These are phyloP conservation scores for Patellaria atrata DNA, from an alignment of 495 filamentous ascomycete species.

Conservation along the genomic window DNA sequence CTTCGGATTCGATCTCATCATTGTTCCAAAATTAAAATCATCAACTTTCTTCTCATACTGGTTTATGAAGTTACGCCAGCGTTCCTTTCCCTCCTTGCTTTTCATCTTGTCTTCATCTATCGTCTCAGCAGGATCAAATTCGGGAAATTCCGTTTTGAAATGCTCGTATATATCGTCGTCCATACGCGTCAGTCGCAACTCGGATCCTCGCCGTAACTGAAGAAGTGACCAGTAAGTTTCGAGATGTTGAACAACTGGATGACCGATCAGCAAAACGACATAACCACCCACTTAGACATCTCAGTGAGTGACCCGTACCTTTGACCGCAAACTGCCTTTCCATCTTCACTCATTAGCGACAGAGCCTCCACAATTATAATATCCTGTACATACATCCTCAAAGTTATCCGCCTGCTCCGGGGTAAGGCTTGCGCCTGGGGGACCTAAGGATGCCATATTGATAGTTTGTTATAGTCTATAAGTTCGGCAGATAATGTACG, in stretches of 20 bases:
- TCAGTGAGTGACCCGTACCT: conserved; percentile 34
- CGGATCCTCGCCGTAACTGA: conserved; percentile 71
- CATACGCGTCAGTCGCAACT: conserved; percentile 76
- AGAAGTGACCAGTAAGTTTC: conserved; percentile 94
- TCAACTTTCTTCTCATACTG: conserved; percentile 82
- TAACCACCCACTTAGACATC: neutral
- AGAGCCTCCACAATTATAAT: no score
- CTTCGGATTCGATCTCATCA: conserved; percentile 65
- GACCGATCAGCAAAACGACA: neutral
- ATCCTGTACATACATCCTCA: conserved; percentile 52
- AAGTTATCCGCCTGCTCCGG: conserved; percentile 61
- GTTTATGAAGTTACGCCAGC: conserved; percentile 91
- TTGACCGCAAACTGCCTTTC: conserved; percentile 99
- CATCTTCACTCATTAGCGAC: conserved; percentile 43
- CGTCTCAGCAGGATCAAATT: conserved; percentile 66
- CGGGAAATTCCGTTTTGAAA: conserved; percentile 75
- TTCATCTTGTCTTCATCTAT: conserved; percentile 95
- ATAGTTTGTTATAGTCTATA: no score
- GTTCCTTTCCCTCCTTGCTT: conserved; percentile 88
- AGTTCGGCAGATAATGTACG: no score
- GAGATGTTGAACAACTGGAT: conserved; percentile 80
- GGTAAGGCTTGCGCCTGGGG: conserved; percentile 37
- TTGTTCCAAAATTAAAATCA: conserved; percentile 95
- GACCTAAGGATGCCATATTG: conserved; percentile 34
- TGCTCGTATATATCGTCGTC: conserved; percentile 90